Evolutionary conservation across 805 yeast genomes (phyloP).

Genomic region (Kodamaea lidongshanica): DNA sequence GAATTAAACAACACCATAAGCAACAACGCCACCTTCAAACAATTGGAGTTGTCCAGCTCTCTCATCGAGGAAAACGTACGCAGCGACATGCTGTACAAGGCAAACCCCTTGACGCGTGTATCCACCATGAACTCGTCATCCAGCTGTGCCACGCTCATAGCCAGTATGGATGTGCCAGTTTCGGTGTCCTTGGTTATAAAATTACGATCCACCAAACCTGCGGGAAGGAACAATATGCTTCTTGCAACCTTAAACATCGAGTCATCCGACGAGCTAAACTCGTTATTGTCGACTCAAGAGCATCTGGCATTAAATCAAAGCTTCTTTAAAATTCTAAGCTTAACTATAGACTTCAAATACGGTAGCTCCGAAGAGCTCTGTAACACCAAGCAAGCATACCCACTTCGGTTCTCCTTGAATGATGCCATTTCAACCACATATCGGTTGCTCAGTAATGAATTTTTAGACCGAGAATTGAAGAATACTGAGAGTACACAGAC

Average conservation of each 20-base stretch:
- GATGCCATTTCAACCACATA: constrained; percentile 34
- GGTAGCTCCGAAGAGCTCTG: constrained; percentile 22
- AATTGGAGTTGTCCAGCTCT: constrained; percentile 6
- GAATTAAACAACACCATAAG: constrained; percentile 13
- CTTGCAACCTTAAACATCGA: constrained; percentile 47
- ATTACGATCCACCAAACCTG: constrained; percentile 43
- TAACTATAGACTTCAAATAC: constrained; percentile 21
- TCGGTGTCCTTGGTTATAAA: constrained; percentile 39
- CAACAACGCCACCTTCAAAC: not conserved
- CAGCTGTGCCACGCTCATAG: constrained; percentile 6
- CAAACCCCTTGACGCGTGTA: not conserved
- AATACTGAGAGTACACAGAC: constrained; percentile 10
- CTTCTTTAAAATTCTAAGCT: constrained; percentile 19
- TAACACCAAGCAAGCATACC: constrained; percentile 16
- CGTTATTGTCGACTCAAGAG: constrained; percentile 4
- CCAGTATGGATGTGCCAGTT: constrained; percentile 20
- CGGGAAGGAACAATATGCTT: constrained; percentile 39
- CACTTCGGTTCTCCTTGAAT: constrained; percentile 20
- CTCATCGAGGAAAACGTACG: constrained; percentile 5
- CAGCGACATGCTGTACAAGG: not conserved
- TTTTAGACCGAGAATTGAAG: constrained; percentile 17
- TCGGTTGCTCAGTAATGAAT: constrained; percentile 27
- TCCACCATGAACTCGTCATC: not conserved
- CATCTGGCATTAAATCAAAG: constrained; percentile 6
- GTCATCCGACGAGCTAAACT: constrained; percentile 35